Percentiles rank a stretch among this genome's conserved stretches.
Conservation (phyloP, 257 asterid genomes). For the Cinchona pubescens region DNA sequence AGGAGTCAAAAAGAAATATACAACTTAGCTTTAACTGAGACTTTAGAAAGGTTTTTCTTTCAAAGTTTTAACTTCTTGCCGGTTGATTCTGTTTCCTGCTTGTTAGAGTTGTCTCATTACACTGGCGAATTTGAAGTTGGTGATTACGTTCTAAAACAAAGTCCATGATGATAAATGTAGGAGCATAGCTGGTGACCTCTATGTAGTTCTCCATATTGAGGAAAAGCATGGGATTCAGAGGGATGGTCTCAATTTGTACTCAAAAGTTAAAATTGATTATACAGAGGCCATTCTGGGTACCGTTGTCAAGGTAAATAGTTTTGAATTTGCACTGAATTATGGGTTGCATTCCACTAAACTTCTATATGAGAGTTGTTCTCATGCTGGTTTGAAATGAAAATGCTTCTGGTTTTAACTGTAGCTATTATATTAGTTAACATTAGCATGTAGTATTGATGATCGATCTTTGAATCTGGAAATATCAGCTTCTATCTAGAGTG, state of each 20-base stretch:
- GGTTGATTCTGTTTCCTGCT: neutral
- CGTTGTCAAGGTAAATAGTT: constrained; percentile 57
- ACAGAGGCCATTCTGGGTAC: constrained; percentile 93
- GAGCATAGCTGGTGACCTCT: constrained; percentile 79
- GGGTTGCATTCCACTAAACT: neutral
- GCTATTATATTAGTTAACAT: neutral
- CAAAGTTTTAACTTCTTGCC: neutral
- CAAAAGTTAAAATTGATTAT: constrained; percentile 67
- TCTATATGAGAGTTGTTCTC: neutral
- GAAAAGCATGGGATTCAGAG: constrained; percentile 71
- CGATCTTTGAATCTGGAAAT: neutral
- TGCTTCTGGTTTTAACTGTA: neutral
- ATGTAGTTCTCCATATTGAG: constrained; percentile 61
- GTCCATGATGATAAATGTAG: constrained; percentile 36
- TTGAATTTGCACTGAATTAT: constrained; percentile 2
- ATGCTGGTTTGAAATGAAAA: neutral
- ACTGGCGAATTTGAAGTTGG: constrained; percentile 1
- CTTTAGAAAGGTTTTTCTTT: neutral
- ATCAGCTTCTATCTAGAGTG: neutral
- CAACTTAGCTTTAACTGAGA: neutral
- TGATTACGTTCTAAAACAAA: neutral
- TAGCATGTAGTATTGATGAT: neutral
- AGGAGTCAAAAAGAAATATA: neutral
- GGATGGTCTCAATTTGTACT: constrained; percentile 80
- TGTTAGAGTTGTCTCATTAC: neutral